Evolutionary conservation across 169 alveolate species (phyloP).

Genomic region (Plasmodium vinckei): DNA sequence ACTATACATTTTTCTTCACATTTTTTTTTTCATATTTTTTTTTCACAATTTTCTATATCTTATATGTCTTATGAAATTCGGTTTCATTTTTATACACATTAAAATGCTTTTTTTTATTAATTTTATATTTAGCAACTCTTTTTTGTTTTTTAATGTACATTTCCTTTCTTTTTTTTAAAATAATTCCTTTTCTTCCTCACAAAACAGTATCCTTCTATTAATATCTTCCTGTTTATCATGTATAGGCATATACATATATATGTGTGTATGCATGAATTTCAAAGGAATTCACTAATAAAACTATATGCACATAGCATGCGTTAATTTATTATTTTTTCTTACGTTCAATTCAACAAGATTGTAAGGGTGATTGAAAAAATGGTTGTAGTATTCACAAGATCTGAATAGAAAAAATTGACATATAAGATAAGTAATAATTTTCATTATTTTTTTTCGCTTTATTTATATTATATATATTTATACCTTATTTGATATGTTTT

Average conservation of each 20-base stretch:
- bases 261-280: not conserved
- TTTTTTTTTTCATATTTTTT: too few relatives aligned
- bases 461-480: not conserved
- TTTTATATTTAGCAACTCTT: not conserved
- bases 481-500: slow-evolving; percentile 77
- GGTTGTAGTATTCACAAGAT: slow-evolving; percentile 73
- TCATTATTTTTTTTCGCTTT: not conserved
- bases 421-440: not conserved
- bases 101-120: not conserved
- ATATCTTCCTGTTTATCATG: slow-evolving; percentile 46
- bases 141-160: not conserved
- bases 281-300: not conserved
- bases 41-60: not conserved
- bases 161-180: not conserved
- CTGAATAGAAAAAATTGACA: slow-evolving; percentile 11
- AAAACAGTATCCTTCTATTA: slow-evolving; percentile 20
- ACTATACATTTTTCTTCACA: too few relatives aligned
- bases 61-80: not conserved
- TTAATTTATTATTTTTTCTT: not conserved
- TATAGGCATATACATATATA: not conserved
- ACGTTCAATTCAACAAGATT: slow-evolving; percentile 46
- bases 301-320: not conserved
- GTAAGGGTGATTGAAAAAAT: slow-evolving; percentile 58
- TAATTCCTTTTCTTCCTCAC: slow-evolving; percentile 60
- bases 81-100: not conserved